Conservation (phyloP, 768 basidiomycete species). For the Pulveroboletus sp. region DNA sequence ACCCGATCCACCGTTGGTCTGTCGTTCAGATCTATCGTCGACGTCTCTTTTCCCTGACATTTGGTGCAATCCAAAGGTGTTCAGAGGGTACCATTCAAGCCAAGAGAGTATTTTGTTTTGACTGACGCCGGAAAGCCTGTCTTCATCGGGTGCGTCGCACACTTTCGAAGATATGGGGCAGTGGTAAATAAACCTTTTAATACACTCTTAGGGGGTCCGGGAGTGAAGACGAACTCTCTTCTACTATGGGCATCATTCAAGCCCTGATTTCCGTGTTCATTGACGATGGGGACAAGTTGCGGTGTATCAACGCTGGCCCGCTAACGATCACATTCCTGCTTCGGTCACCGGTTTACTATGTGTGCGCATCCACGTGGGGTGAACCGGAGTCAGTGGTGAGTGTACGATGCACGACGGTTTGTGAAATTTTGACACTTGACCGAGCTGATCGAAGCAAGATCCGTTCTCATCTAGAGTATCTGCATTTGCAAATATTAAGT, state of each 20-base stretch:
- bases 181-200: not conserved
- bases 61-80: conserved; percentile 4
- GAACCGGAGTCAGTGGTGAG: conserved; percentile 95
- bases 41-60: conserved; percentile 3
- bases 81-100: conserved; percentile 32
- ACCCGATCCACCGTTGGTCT: conserved; percentile 23
- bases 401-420: conserved; percentile 6
- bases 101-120: conserved; percentile 84
- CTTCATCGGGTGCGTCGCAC: conserved; percentile 63
- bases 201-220: conserved; percentile 41
- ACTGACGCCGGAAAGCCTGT: conserved; percentile 99
- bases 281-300: conserved; percentile 82
- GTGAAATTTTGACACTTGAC: conserved; percentile 15
- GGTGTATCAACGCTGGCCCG: conserved; percentile 80
- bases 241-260: conserved; percentile 88
- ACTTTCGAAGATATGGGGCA: not conserved
- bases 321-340: conserved; percentile 83
- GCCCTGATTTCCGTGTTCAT: conserved; percentile 94
- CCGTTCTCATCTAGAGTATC: conserved; percentile 88
- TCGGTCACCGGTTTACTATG: conserved; percentile 86
- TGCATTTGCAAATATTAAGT: conserved; percentile 90
- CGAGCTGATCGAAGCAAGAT: conserved; percentile 67
- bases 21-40: conserved; percentile 7
- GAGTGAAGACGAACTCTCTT: conserved; percentile 60
- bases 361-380: conserved; percentile 86